phyloP scores from a whole-genome alignment of 2,329 filamentous ascomycete species.

The Sphaerostilbella broomeana region DNA sequence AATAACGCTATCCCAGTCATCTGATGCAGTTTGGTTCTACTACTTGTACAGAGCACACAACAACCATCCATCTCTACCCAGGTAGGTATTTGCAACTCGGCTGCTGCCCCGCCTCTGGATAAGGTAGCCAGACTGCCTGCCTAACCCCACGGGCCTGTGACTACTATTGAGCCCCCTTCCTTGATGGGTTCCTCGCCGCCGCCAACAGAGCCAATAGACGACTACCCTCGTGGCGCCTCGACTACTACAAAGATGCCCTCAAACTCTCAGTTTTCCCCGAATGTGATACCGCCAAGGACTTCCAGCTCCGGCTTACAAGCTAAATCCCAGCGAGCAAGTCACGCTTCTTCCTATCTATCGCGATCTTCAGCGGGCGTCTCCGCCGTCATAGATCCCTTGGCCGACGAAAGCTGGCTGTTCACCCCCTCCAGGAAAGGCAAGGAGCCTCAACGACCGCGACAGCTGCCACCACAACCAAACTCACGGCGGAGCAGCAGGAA shows the following conservation, averaged over 20 bases:
- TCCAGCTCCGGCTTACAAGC: constrained; percentile 41
- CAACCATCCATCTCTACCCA: not conserved
- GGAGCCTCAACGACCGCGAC: constrained; percentile 2
- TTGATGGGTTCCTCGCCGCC: not conserved
- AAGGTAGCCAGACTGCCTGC: too few species aligned
- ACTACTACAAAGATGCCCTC: not conserved
- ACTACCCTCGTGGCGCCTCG: too few species aligned
- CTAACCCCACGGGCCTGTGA: too few species aligned
- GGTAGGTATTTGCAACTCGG: not conserved
- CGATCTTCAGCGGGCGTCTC: constrained; percentile 13
- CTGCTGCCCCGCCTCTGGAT: not conserved
- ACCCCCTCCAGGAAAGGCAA: constrained; percentile 14
- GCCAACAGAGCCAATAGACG: constrained; percentile 1
- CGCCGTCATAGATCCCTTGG: constrained; percentile 42
- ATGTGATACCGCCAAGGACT: constrained; percentile 65
- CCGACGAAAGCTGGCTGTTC: constrained; percentile 49
- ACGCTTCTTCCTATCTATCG: constrained; percentile 12
- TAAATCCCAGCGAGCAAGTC: constrained; percentile 18
- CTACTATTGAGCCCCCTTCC: too few species aligned
- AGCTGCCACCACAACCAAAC: constrained; percentile 5
- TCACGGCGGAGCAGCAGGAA: constrained; percentile 6
- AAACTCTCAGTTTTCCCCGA: constrained; percentile 35
- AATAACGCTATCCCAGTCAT: not conserved
- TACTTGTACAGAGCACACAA: not conserved
- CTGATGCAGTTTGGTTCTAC: not conserved